These are phyloP conservation scores for Pseudomassariella vexata DNA, from an alignment of 2,329 filamentous ascomycete species.

Conservation along the genomic window DNA sequence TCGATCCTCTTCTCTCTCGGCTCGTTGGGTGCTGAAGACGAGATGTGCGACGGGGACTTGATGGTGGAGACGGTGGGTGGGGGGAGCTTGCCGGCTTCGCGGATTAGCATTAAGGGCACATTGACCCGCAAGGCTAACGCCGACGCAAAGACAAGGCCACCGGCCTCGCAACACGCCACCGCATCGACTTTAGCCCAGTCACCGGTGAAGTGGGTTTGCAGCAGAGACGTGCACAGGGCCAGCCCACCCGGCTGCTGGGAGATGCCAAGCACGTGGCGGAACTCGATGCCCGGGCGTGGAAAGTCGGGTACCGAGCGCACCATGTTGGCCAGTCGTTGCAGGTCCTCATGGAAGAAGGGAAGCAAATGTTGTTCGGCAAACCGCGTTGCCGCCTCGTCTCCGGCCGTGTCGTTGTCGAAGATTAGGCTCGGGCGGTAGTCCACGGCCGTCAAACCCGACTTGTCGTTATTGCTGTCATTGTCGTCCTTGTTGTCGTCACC, in stretches of 20 bases:
- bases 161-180: constrained; percentile 49
- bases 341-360: constrained; percentile 38
- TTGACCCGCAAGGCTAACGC: constrained; percentile 35
- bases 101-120: constrained; percentile 43
- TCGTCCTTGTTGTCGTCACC: constrained; percentile 8
- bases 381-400: constrained; percentile 25
- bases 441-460: constrained; percentile 15
- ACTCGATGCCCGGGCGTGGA: constrained; percentile 43
- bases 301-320: constrained; percentile 42
- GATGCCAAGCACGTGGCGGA: constrained; percentile 54
- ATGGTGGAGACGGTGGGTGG: constrained; percentile 44
- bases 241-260: constrained; percentile 45
- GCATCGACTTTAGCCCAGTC: constrained; percentile 40
- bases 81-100: constrained; percentile 53
- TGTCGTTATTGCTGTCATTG: constrained; percentile 13
- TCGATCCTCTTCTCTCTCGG: constrained; percentile 35
- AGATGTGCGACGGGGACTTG: constrained; percentile 48
- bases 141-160: constrained; percentile 51
- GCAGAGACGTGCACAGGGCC: constrained; percentile 41
- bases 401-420: constrained; percentile 46
- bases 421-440: constrained; percentile 34
- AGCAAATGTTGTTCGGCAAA: constrained; percentile 38
- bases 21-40: constrained; percentile 27
- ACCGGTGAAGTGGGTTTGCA: constrained; percentile 37
- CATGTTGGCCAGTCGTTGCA: constrained; percentile 43